Percentiles rank a stretch among this genome's conserved stretches.
Evolutionary conservation across 2,329 filamentous ascomycete genomes (phyloP).

Genomic region (Hyphodiscus sp.): DNA sequence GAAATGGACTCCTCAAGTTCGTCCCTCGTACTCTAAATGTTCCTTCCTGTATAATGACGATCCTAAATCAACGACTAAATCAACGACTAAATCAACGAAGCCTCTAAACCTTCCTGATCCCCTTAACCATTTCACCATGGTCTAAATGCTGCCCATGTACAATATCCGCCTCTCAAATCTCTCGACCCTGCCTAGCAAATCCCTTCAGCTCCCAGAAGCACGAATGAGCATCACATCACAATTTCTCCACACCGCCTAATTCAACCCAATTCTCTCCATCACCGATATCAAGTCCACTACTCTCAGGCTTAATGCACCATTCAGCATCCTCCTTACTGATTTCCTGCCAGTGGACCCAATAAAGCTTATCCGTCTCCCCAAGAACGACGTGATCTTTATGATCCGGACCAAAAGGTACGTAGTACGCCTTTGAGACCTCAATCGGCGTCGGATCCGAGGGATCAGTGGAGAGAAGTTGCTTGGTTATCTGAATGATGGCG

Average conservation of each 20-base stretch:
- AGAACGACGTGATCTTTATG: neutral
- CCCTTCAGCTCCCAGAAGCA: conserved; percentile 8
- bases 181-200: neutral
- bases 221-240: conserved; percentile 11
- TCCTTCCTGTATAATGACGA: neutral
- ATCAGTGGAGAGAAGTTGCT: neutral
- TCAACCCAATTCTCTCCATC: conserved; percentile 6
- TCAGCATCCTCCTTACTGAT: conserved; percentile 3
- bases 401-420: neutral
- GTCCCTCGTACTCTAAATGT: neutral
- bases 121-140: no score
- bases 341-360: neutral
- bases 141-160: no score
- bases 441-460: neutral
- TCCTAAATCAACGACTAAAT: no score
- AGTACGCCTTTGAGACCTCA: conserved; percentile 3
- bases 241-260: conserved; percentile 7
- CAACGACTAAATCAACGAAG: no score
- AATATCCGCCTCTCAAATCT: neutral
- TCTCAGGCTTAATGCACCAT: neutral
- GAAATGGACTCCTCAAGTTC: neutral
- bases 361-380: neutral
- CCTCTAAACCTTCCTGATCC: neutral
- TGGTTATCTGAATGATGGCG: conserved; percentile 1
- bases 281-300: conserved; percentile 2